These are phyloP conservation scores for Thymus quinquecostatus DNA, from an alignment of 257 asterid species.

Conservation along the genomic window DNA sequence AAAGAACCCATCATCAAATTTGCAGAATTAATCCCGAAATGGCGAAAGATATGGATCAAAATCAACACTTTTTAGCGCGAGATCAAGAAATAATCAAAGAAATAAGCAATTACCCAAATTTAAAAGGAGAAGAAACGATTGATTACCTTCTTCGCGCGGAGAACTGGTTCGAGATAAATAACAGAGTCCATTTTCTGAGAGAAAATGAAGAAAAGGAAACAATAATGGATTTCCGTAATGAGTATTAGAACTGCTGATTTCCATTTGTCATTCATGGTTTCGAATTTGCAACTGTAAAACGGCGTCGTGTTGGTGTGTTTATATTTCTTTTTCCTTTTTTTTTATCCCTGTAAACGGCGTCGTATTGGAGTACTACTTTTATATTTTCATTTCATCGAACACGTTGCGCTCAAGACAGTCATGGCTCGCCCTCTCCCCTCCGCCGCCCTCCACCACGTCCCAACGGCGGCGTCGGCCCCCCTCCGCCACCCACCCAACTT, in stretches of 20 bases:
- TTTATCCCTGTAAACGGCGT: no score
- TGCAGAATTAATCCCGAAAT: constrained; percentile 9
- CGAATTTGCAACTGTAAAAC: background rate
- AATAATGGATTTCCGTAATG: constrained; percentile 9
- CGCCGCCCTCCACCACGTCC: constrained; percentile 33
- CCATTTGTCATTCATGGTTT: background rate
- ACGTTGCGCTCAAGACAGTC: constrained; percentile 10
- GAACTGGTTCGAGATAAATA: constrained; percentile 39
- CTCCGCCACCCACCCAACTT: constrained; percentile 38
- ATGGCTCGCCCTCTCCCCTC: constrained; percentile 42
- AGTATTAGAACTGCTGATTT: background rate
- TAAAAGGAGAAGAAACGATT: background rate
- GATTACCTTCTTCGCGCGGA: constrained; percentile 46
- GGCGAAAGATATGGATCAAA: background rate
- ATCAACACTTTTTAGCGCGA: background rate
- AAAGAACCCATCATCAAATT: constrained; percentile 11
- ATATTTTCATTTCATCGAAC: constrained; percentile 21
- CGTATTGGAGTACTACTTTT: no score
- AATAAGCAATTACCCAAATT: background rate
- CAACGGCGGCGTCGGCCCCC: constrained; percentile 28
- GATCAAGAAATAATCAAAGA: background rate
- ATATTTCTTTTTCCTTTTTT: no score
- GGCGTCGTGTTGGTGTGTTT: background rate
- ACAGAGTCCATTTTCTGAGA: constrained; percentile 35
- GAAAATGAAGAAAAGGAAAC: background rate